These are phyloP conservation scores for Komagataella ulmi DNA, from an alignment of 805 yeast genomes.

Conservation along the genomic window DNA sequence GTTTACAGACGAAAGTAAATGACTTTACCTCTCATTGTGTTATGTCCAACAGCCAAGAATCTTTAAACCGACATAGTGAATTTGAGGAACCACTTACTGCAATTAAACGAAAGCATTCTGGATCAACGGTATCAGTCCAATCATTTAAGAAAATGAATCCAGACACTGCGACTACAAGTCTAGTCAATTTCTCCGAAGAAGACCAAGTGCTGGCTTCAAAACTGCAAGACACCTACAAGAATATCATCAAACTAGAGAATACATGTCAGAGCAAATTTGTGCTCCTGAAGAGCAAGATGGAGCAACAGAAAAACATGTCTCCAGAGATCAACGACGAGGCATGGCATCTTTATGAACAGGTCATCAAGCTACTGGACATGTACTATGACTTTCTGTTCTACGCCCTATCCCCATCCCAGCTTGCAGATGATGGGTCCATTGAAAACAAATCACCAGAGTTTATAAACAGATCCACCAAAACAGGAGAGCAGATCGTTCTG, in stretches of 20 bases:
- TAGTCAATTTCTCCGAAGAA: constrained; percentile 27
- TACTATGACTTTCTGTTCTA: constrained; percentile 62
- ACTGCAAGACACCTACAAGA: constrained; percentile 61
- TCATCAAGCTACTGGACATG: constrained; percentile 51
- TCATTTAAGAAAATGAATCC: constrained; percentile 8
- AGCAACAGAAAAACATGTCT: constrained; percentile 37
- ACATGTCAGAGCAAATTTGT: constrained; percentile 31
- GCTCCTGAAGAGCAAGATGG: neutral
- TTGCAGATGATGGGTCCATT: neutral
- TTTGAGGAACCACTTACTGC: neutral
- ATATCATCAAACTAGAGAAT: constrained; percentile 53
- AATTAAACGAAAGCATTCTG: neutral
- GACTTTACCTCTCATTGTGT: neutral
- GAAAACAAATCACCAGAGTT: neutral
- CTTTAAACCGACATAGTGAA: constrained; percentile 1
- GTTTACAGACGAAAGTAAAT: neutral
- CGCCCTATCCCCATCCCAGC: constrained; percentile 43
- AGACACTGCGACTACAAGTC: constrained; percentile 11
- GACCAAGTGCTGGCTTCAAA: constrained; percentile 58
- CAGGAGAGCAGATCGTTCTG: constrained; percentile 67
- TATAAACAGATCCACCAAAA: constrained; percentile 30
- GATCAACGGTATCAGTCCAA: constrained; percentile 5
- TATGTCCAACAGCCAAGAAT: neutral
- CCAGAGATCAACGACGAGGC: constrained; percentile 45
- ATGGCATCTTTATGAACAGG: constrained; percentile 62